Conservation (phyloP, 768 basidiomycete species). For the Termitomyces sp. region DNA sequence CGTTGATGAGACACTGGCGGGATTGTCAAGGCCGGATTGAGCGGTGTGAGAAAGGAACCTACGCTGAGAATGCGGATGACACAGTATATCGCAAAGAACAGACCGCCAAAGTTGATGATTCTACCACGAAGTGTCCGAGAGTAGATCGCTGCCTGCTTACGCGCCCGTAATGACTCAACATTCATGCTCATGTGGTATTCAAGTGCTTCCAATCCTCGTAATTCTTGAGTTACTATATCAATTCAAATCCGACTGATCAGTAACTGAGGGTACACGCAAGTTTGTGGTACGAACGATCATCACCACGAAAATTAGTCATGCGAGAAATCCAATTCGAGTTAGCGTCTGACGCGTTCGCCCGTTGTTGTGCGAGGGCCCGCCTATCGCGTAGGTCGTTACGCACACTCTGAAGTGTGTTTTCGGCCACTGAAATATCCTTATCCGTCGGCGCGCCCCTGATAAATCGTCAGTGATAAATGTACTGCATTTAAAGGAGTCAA, state of each 20-base stretch:
- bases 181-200: constrained; percentile 63
- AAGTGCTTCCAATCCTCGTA: constrained; percentile 59
- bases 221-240: constrained; percentile 44
- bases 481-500: not conserved
- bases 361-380: constrained; percentile 25
- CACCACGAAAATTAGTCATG: constrained; percentile 45
- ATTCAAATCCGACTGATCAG: not conserved
- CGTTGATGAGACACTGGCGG: constrained; percentile 43
- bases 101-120: constrained; percentile 38
- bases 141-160: constrained; percentile 44
- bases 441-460: constrained; percentile 37
- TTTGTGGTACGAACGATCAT: constrained; percentile 26
- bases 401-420: constrained; percentile 54
- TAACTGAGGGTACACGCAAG: not conserved
- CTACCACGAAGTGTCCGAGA: constrained; percentile 50
- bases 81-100: constrained; percentile 64
- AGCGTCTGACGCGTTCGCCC: constrained; percentile 20
- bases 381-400: constrained; percentile 48
- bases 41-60: constrained; percentile 19
- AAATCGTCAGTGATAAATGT: not conserved
- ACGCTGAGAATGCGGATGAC: constrained; percentile 57
- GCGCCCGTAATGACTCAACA: constrained; percentile 42
- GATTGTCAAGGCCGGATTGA: not conserved
- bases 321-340: constrained; percentile 42
- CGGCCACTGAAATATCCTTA: constrained; percentile 46